phyloP scores from a whole-genome alignment of 768 basidiomycete species.

The Tremella fuciformis region DNA sequence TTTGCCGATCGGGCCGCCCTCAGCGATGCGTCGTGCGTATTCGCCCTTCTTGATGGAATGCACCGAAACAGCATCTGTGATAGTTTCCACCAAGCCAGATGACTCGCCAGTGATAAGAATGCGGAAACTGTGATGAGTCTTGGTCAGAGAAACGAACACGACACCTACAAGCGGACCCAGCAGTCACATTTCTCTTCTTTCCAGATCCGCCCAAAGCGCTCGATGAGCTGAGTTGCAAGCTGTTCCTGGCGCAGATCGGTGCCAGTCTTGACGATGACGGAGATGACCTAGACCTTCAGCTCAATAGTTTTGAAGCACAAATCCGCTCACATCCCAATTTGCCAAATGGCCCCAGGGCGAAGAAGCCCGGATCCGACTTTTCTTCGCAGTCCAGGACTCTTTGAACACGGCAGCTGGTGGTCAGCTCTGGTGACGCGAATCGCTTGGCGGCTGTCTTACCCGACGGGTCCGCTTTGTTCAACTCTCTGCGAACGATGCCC shows the following conservation, averaged over 20 bases:
- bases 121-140: constrained; percentile 66
- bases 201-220: constrained; percentile 89
- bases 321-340: constrained; percentile 56
- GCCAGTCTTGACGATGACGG: constrained; percentile 97
- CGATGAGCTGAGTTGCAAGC: constrained; percentile 90
- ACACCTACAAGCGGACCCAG: constrained; percentile 79
- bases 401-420: constrained; percentile 73
- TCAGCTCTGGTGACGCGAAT: constrained; percentile 9
- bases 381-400: constrained; percentile 92
- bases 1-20: constrained; percentile 70
- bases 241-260: constrained; percentile 96
- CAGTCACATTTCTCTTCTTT: constrained; percentile 86
- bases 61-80: constrained; percentile 95
- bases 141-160: constrained; percentile 43
- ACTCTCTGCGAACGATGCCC: constrained; percentile 82
- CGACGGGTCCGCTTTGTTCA: constrained; percentile 93
- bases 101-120: constrained; percentile 90
- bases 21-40: constrained; percentile 81
- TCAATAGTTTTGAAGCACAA: not conserved
- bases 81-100: constrained; percentile 94
- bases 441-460: constrained; percentile 51
- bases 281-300: constrained; percentile 74
- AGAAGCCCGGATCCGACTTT: constrained; percentile 85
- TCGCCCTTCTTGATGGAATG: constrained; percentile 99
- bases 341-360: constrained; percentile 97